phyloP scores from a whole-genome alignment of 78 protist genomes.

The Thecamonas trahens region DNA sequence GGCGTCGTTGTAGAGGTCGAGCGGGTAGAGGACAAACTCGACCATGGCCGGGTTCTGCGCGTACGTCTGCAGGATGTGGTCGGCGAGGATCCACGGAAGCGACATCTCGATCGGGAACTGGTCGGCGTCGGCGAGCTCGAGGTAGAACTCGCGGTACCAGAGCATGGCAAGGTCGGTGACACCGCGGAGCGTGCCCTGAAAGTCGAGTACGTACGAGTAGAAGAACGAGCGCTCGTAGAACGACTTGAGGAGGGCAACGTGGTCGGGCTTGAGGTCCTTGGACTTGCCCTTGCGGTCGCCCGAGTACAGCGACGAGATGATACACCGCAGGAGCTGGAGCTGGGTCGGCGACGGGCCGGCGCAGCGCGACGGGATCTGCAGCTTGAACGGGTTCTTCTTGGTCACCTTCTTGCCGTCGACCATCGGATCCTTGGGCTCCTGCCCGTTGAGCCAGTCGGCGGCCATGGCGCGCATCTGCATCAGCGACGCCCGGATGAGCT shows the following conservation, averaged over 20 bases:
- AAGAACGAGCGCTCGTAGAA: constrained; percentile 30
- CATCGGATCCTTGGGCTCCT: constrained; percentile 31
- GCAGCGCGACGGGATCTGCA: constrained; percentile 29
- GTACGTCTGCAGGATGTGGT: constrained; percentile 53
- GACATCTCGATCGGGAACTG: constrained; percentile 85
- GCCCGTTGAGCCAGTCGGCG: constrained; percentile 59
- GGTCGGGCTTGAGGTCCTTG: constrained; percentile 28
- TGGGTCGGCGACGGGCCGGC: constrained; percentile 56
- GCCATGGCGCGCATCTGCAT: constrained; percentile 17
- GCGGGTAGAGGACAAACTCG: constrained; percentile 60
- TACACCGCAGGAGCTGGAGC: constrained; percentile 22
- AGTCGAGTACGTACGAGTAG: constrained; percentile 33
- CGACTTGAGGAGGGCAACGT: constrained; percentile 2
- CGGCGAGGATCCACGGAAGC: constrained; percentile 76
- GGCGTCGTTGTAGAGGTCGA: constrained; percentile 81
- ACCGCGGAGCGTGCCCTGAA: constrained; percentile 14
- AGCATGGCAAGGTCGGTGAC: constrained; percentile 70
- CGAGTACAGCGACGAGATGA: constrained; percentile 9
- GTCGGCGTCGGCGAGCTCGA: constrained; percentile 44
- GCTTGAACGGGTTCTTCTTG: background rate
- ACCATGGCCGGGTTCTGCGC: constrained; percentile 23
- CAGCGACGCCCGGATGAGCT: constrained; percentile 3
- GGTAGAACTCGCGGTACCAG: constrained; percentile 85
- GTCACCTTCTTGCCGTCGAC: constrained; percentile 14
- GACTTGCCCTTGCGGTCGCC: constrained; percentile 12